phyloP scores from a whole-genome alignment of 768 basidiomycete genomes.

The Paxillus involutus region DNA sequence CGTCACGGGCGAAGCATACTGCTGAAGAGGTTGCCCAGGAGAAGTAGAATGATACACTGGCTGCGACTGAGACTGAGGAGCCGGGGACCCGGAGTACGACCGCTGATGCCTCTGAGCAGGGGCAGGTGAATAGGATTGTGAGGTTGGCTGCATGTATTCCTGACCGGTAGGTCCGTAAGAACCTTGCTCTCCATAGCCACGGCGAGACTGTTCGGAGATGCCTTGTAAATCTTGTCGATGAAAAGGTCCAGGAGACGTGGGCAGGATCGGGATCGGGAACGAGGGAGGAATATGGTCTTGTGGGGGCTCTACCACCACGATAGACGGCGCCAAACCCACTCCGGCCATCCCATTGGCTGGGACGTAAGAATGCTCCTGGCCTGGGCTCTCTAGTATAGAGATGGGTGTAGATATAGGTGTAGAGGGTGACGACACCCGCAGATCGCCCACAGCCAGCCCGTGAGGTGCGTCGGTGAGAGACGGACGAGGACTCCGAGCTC shows the following conservation, averaged over 20 bases:
- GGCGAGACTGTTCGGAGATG: neutral
- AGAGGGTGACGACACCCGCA: slow-evolving; percentile 6
- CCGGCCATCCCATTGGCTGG: neutral
- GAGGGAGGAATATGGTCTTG: neutral
- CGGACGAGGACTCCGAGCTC: slow-evolving; percentile 5
- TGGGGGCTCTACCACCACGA: slow-evolving; percentile 15
- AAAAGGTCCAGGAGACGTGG: neutral
- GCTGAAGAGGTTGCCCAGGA: slow-evolving; percentile 15
- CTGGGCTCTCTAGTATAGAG: slow-evolving; percentile 6
- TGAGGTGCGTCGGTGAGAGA: slow-evolving; percentile 3
- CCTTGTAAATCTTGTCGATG: neutral
- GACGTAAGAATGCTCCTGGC: slow-evolving; percentile 7
- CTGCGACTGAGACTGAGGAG: slow-evolving; percentile 12
- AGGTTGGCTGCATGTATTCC: slow-evolving; percentile 8
- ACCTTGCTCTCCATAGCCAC: neutral
- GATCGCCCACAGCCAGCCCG: slow-evolving; percentile 14
- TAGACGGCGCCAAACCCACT: slow-evolving; percentile 12
- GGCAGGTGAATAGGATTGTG: slow-evolving; percentile 8
- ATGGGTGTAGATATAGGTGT: slow-evolving; percentile 6
- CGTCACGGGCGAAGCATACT: slow-evolving; percentile 1
- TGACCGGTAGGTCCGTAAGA: slow-evolving; percentile 7
- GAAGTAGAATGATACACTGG: neutral
- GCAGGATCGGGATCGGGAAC: slow-evolving; percentile 8
- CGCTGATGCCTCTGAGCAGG: slow-evolving; percentile 3
- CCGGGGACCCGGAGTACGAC: slow-evolving; percentile 10